Conservation (phyloP, 208 protist species). For the Leishmania guyanensis region DNA sequence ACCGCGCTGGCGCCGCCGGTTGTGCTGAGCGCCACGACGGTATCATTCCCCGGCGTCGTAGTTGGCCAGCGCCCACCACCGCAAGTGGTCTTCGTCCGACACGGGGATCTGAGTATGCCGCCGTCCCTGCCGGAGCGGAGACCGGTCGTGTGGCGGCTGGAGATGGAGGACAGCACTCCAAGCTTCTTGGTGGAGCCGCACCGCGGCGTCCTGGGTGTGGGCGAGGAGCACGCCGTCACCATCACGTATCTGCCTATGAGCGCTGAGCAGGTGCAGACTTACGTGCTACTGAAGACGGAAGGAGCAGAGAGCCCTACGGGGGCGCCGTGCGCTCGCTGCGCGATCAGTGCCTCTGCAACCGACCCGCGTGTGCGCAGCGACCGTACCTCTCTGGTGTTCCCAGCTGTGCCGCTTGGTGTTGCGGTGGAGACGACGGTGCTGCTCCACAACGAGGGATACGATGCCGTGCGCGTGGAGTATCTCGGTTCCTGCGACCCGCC, state of each 20-base stretch:
- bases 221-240: conserved; percentile 54
- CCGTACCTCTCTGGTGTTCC: conserved; percentile 79
- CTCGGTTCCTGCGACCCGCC: conserved; percentile 62
- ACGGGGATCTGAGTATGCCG: conserved; percentile 25
- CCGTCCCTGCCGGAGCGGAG: conserved; percentile 23
- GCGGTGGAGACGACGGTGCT: conserved; percentile 61
- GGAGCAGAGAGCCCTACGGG: conserved; percentile 11
- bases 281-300: conserved; percentile 64
- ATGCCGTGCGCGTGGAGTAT: conserved; percentile 85
- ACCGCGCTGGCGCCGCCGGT: conserved; percentile 42
- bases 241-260: conserved; percentile 72
- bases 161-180: conserved; percentile 9
- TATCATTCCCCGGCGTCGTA: conserved; percentile 64
- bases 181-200: conserved; percentile 72
- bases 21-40: conserved; percentile 26
- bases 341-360: conserved; percentile 59
- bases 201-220: conserved; percentile 50
- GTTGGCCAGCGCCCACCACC: conserved; percentile 53
- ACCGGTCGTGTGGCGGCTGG: conserved; percentile 28
- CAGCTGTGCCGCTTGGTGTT: conserved; percentile 85
- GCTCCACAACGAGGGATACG: conserved; percentile 94
- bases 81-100: conserved; percentile 46
- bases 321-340: conserved; percentile 63
- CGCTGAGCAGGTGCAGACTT: conserved; percentile 34
- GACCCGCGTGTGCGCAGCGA: conserved; percentile 85